These are phyloP conservation scores for Coniella lustricola DNA, from an alignment of 2,329 filamentous ascomycete genomes.

Conservation along the genomic window DNA sequence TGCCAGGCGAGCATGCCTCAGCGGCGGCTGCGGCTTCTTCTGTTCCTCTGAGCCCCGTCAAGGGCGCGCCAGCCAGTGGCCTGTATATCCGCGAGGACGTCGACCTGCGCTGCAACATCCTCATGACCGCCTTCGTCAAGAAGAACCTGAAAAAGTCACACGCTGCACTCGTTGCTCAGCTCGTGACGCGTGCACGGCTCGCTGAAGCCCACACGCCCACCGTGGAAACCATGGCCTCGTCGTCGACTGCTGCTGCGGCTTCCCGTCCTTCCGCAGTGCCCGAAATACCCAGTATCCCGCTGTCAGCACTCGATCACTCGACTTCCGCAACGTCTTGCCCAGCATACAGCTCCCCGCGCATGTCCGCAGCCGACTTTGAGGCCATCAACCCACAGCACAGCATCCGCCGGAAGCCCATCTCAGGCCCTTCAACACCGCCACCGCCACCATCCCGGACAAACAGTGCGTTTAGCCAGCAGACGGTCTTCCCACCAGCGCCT, in stretches of 20 bases:
- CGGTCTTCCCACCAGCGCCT: background rate
- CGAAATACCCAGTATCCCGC: constrained; percentile 21
- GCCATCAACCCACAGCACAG: no score
- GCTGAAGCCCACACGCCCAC: background rate
- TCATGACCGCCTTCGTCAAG: constrained; percentile 72
- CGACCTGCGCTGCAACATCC: constrained; percentile 71
- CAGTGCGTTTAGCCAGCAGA: background rate
- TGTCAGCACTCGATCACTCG: constrained; percentile 16
- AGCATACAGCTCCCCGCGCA: background rate
- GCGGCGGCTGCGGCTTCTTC: constrained; percentile 54
- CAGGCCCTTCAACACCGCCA: constrained; percentile 16
- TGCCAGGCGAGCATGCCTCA: constrained; percentile 60
- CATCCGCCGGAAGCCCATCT: background rate
- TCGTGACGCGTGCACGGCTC: constrained; percentile 41
- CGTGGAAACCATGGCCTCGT: no score
- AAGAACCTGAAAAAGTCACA: constrained; percentile 76
- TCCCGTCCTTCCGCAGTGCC: no score
- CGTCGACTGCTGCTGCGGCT: no score
- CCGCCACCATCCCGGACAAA: background rate
- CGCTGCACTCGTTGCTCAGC: constrained; percentile 57
- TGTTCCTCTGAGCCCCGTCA: no score
- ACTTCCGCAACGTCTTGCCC: background rate
- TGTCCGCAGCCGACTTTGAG: no score
- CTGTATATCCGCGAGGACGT: constrained; percentile 83
- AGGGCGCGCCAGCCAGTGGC: constrained; percentile 55